Evolutionary conservation across 2,329 filamentous ascomycete species (phyloP).

Genomic region (Pyrenochaeta sp.): DNA sequence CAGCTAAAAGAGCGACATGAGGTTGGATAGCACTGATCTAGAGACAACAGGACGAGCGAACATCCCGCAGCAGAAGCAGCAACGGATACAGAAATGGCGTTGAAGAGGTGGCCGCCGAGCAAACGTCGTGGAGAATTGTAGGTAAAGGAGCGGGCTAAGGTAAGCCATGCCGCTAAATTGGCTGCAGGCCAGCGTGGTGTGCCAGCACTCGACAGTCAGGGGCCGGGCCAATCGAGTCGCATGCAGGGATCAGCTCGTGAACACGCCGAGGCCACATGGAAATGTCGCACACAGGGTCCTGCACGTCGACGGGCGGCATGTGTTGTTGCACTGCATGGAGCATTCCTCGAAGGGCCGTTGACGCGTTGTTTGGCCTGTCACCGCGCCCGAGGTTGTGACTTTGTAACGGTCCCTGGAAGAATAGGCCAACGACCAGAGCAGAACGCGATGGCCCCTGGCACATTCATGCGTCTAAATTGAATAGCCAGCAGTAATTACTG

Average conservation of each 20-base stretch:
- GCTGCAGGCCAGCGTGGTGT: conserved; percentile 6
- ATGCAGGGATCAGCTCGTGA: conserved; percentile 1
- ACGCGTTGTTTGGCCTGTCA: not conserved
- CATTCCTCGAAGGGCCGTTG: conserved; percentile 5
- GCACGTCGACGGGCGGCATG: conserved; percentile 3
- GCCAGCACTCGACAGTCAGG: conserved; percentile 3
- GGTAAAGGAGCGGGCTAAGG: conserved; percentile 16
- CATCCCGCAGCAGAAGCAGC: conserved; percentile 45
- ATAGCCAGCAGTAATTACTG: conserved; percentile 15
- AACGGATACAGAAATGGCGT: conserved; percentile 29
- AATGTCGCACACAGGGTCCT: conserved; percentile 8
- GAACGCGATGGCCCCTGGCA: not conserved
- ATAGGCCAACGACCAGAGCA: not conserved
- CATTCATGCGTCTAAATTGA: conserved; percentile 9
- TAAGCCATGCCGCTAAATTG: conserved; percentile 35
- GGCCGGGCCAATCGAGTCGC: conserved; percentile 1
- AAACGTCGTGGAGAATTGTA: conserved; percentile 25
- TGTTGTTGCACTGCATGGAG: conserved; percentile 13
- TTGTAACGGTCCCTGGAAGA: not conserved
- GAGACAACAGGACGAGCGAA: conserved; percentile 39
- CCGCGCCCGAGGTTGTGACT: not conserved
- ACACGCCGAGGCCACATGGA: conserved; percentile 13
- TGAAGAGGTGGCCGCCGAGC: conserved; percentile 20
- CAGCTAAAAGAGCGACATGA: conserved; percentile 52
- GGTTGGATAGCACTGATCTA: conserved; percentile 38